These are phyloP conservation scores for Solanum sitiens DNA, from an alignment of 257 asterid species.

Conservation along the genomic window DNA sequence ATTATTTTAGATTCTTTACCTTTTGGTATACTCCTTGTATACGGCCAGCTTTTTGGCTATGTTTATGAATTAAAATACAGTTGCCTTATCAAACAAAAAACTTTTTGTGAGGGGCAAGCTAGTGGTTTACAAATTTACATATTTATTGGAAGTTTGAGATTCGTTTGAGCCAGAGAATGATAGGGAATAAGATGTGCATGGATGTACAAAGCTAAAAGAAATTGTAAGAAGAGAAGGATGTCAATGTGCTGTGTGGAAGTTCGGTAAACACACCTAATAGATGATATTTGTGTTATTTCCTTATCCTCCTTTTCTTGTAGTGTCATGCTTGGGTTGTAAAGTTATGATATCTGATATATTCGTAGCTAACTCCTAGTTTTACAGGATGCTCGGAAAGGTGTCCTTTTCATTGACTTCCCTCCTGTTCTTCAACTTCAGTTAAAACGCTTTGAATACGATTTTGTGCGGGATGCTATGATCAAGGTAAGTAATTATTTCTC, in stretches of 20 bases:
- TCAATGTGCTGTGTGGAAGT: background rate
- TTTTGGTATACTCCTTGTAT: background rate
- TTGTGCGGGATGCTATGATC: constrained; percentile 69
- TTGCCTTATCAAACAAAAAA: background rate
- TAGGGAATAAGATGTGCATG: background rate
- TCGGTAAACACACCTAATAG: background rate
- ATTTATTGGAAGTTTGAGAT: background rate
- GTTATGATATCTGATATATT: background rate
- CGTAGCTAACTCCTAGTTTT: background rate
- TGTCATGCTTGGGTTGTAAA: background rate
- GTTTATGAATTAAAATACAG: background rate
- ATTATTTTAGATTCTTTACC: background rate
- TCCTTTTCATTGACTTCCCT: constrained; percentile 71
- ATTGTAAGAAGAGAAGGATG: background rate
- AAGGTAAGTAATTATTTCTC: constrained; percentile 32
- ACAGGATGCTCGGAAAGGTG: constrained; percentile 89
- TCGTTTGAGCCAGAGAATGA: background rate
- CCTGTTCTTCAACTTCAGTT: constrained; percentile 82
- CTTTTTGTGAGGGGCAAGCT: background rate
- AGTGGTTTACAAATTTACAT: background rate
- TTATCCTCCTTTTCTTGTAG: background rate
- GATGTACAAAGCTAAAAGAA: background rate
- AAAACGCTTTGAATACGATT: constrained; percentile 74
- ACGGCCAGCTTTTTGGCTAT: background rate
- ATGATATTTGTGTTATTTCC: background rate